Evolutionary conservation across 306 rosid genomes (phyloP).

Genomic region (Chamaecrista fasciculata): DNA sequence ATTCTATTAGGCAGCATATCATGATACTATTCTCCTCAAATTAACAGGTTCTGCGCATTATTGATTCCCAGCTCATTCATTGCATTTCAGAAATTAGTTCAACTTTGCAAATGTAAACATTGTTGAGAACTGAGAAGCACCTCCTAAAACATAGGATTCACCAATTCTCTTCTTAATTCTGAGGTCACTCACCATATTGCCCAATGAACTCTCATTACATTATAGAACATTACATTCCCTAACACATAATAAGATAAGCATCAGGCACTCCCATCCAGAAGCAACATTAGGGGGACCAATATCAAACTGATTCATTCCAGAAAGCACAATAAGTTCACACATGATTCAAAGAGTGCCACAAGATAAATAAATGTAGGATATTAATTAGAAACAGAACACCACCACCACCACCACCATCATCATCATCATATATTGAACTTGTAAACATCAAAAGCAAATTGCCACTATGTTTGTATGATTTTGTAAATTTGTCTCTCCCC

Average conservation of each 20-base stretch:
- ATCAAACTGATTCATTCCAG: conserved; percentile 1
- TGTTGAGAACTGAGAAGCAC: too few relatives aligned
- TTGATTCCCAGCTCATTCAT: too few relatives aligned
- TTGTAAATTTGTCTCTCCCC: conserved; percentile 16
- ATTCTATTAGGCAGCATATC: too few relatives aligned
- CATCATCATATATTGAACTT: neutral
- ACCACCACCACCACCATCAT: neutral
- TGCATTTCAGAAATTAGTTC: too few relatives aligned
- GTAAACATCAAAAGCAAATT: conserved; percentile 27
- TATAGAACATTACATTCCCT: neutral
- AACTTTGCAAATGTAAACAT: too few relatives aligned
- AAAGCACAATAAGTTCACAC: neutral
- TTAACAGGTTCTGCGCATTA: too few relatives aligned
- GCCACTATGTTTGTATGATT: conserved; percentile 44
- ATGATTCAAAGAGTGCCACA: neutral
- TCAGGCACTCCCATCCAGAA: neutral
- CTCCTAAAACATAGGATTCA: too few relatives aligned
- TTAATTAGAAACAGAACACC: neutral
- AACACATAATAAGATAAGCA: conserved; percentile 7
- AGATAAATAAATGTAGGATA: too few relatives aligned
- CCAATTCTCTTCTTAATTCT: too few relatives aligned
- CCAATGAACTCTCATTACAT: neutral
- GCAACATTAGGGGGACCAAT: neutral
- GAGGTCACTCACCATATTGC: too few relatives aligned
- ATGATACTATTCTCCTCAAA: too few relatives aligned